Conservation (phyloP, 495 filamentous ascomycete genomes). For the Xylaria telfairii region DNA sequence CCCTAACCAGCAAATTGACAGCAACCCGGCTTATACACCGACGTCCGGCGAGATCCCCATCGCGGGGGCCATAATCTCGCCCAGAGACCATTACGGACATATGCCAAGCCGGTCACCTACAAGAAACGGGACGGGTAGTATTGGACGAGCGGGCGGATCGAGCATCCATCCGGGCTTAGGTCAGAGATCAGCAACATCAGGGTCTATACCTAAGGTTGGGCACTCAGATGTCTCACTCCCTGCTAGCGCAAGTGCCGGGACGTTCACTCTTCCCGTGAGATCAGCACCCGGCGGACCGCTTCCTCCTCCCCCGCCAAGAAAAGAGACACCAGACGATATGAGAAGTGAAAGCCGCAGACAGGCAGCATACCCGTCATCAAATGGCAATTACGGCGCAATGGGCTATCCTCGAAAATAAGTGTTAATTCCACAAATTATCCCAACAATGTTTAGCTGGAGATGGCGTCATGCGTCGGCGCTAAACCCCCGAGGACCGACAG, state of each 20-base stretch:
- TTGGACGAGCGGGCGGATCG: slow-evolving; percentile 51
- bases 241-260: slow-evolving; percentile 35
- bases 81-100: slow-evolving; percentile 47
- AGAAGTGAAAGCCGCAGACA: slow-evolving; percentile 47
- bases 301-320: slow-evolving; percentile 53
- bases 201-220: slow-evolving; percentile 48
- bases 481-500: not conserved
- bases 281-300: slow-evolving; percentile 51
- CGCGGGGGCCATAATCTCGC: slow-evolving; percentile 56
- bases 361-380: slow-evolving; percentile 47
- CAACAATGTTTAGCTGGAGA: not conserved
- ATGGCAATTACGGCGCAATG: slow-evolving; percentile 39
- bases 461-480: slow-evolving; percentile 1
- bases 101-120: slow-evolving; percentile 50
- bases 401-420: slow-evolving; percentile 35
- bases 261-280: slow-evolving; percentile 57
- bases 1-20: slow-evolving; percentile 46
- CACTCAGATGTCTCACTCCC: slow-evolving; percentile 38
- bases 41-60: slow-evolving; percentile 73
- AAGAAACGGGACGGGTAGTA: slow-evolving; percentile 46
- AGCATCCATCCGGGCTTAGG: slow-evolving; percentile 58
- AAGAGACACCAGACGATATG: slow-evolving; percentile 47
- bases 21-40: slow-evolving; percentile 55
- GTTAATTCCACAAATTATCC: slow-evolving; percentile 19
- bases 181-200: slow-evolving; percentile 52